Percentiles rank a stretch among this genome's conserved stretches.
Conservation (phyloP, 1,284 basidiomycete species). For the Naganishia cerealis region DNA sequence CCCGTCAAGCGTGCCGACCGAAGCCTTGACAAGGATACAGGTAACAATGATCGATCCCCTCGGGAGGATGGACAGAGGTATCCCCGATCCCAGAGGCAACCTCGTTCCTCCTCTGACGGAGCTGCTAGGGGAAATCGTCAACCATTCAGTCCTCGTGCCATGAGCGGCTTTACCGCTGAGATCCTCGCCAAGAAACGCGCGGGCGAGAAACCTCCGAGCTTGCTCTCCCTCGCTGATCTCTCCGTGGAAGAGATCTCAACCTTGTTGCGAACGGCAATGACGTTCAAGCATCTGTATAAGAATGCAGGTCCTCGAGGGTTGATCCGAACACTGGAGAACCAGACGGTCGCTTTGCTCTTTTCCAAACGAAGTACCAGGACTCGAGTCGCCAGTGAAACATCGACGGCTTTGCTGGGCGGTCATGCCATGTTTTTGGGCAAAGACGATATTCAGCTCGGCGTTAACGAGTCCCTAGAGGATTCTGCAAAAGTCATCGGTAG, state of each 20-base stretch:
- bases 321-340: conserved; percentile 66
- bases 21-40: conserved; percentile 24
- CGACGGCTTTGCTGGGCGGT: conserved; percentile 73
- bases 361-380: conserved; percentile 92
- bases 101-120: neutral
- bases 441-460: conserved; percentile 92
- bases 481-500: conserved; percentile 80
- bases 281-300: conserved; percentile 47
- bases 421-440: conserved; percentile 88
- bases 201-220: conserved; percentile 34
- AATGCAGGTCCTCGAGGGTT: conserved; percentile 27
- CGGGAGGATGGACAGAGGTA: neutral
- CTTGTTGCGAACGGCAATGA: conserved; percentile 43
- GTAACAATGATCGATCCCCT: neutral
- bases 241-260: conserved; percentile 43
- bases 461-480: conserved; percentile 86
- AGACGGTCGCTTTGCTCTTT: conserved; percentile 85
- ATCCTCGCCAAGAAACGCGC: conserved; percentile 15
- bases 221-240: conserved; percentile 52
- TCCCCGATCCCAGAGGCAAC: neutral
- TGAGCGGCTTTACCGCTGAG: neutral
- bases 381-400: conserved; percentile 82
- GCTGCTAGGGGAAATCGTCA: neutral
- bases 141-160: neutral
- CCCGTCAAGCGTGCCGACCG: conserved; percentile 25